Evolutionary conservation across 2,329 filamentous ascomycete genomes (phyloP), one percentile per base, ranked within the genome.

Genomic region (Trichoderma asperellum): DNA sequence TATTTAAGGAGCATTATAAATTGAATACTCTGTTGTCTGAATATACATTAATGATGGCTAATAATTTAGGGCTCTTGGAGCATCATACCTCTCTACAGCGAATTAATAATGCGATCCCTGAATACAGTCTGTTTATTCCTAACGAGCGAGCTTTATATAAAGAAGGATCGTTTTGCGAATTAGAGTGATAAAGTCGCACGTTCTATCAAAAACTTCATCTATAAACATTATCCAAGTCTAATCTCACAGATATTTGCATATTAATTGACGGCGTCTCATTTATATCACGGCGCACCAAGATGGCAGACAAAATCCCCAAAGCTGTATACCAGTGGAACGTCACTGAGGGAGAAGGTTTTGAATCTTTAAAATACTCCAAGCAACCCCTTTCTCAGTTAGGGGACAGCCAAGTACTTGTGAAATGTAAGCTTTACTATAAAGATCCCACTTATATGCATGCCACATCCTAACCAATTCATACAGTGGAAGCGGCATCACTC

Each of bases 361-460:
- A 43, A 8, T 55, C 62, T 21, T 14, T 65, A 18, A 55, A 57
- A 1, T 65, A 65, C 24, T 47, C 52, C 5, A 37, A 65, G 47
- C 62, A 65, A 2, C 37, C 62, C 8, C 62, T 65, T 49, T 37
- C 62, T 18, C 52, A 65, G 40, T 21, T 65, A 57, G 62, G 62
- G 2, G 62, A 65, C 27, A 65, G 62, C 18, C 37, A 65, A 16
- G 62, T 65, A 4, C 32, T 65, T n/a, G 52, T 59, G 18, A 59
- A 57, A 43, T 43, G 57, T 59, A 59, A 59, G 55, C 32, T 59
- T 16, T 43, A 16, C 18, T 43, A 43, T 10, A 21, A 1, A 18
- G 34, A 40, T 43, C 32, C 5, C 55, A 32, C 29, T 16, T 57
- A 53, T 29, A n/a, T 32, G 35, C 16, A 47, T 0, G 8, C 18